Conservation (phyloP, 495 filamentous ascomycete genomes). For the Penicillium soppii region DNA sequence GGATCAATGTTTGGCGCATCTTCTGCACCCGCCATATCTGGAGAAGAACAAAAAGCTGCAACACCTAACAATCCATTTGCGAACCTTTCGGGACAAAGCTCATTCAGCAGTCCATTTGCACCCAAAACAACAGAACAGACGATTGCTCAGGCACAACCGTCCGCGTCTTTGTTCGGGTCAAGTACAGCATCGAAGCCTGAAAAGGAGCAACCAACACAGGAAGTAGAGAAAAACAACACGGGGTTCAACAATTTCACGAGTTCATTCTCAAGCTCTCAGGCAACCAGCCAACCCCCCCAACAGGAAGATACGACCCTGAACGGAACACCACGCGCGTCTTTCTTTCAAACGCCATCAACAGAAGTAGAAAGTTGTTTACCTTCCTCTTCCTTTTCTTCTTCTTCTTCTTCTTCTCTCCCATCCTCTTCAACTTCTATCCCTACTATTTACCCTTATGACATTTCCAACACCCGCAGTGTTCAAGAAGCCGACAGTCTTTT, state of each 20-base stretch:
- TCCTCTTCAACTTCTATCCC: slow-evolving; percentile 1
- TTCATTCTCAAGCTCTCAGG: neutral
- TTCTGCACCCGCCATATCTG: slow-evolving; percentile 4
- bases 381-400: slow-evolving; percentile 2
- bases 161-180: slow-evolving; percentile 8
- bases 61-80: slow-evolving; percentile 4
- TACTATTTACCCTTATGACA: neutral
- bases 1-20: slow-evolving; percentile 4
- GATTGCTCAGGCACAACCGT: neutral
- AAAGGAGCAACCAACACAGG: neutral
- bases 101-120: slow-evolving; percentile 4
- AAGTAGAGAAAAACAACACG: neutral
- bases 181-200: neutral
- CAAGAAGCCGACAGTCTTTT: slow-evolving; percentile 6
- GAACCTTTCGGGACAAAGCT: neutral
- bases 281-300: neutral
- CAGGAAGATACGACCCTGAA: neutral
- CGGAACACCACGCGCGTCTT: neutral
- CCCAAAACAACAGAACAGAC: slow-evolving; percentile 6
- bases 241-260: neutral
- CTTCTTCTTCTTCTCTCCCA: neutral
- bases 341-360: neutral
- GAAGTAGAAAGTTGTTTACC: neutral
- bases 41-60: neutral
- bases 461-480: slow-evolving; percentile 6